Conservation (phyloP, 352 stramenopile species). For the Albugo candida region DNA sequence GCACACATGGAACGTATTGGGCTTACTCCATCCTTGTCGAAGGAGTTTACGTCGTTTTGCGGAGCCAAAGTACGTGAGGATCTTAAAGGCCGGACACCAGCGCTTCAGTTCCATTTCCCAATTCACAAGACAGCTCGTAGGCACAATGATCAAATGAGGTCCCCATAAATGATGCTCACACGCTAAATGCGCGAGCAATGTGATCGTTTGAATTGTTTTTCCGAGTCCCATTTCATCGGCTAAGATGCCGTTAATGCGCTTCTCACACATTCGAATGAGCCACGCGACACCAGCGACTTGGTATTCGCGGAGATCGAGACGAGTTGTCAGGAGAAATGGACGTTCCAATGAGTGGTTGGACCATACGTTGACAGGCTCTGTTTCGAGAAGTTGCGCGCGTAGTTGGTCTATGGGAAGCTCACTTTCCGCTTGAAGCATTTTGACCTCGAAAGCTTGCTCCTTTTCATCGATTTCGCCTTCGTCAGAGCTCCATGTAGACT, state of each 20-base stretch:
- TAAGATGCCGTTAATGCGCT: conserved; percentile 96
- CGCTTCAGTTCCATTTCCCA: conserved; percentile 99
- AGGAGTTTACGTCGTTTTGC: conserved; percentile 87
- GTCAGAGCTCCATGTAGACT: conserved; percentile 77
- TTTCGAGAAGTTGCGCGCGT: conserved; percentile 6
- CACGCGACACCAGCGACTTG: conserved; percentile 88
- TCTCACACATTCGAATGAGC: conserved; percentile 94
- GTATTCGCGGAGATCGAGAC: conserved; percentile 50
- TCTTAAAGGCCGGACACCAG: conserved; percentile 93
- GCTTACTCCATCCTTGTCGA: conserved; percentile 89
- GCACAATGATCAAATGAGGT: conserved; percentile 96
- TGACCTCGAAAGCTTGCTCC: conserved; percentile 62
- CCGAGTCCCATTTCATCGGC: conserved; percentile 93
- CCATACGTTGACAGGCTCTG: no score
- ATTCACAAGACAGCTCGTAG: conserved; percentile 96
- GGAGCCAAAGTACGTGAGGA: conserved; percentile 98
- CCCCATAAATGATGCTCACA: conserved; percentile 86
- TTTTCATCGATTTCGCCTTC: conserved; percentile 23
- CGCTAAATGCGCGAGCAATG: conserved; percentile 90
- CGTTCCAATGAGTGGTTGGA: conserved; percentile 21
- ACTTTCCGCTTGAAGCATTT: conserved; percentile 68
- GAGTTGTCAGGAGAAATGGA: conserved; percentile 46
- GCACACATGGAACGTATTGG: conserved; percentile 92
- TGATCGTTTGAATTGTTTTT: conserved; percentile 99
- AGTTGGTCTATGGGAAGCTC: conserved; percentile 84